Conservation (phyloP, 176 grass and related monocot species). For the Paspalum notatum region DNA sequence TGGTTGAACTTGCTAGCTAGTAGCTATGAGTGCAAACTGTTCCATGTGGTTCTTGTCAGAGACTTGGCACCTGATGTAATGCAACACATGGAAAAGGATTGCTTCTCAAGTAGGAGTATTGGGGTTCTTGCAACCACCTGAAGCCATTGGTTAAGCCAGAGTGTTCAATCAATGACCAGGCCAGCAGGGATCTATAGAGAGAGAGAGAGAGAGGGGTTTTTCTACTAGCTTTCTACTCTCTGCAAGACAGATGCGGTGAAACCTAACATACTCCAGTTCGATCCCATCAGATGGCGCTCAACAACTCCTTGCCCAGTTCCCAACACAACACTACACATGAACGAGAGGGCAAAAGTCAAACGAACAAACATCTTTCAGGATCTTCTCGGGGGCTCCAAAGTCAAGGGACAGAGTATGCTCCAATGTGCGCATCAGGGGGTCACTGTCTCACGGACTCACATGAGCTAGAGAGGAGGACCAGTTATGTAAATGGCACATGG, state of each 20-base stretch:
- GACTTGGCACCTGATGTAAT: slow-evolving; percentile 48
- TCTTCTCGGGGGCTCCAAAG: slow-evolving; percentile 44
- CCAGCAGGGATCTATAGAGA: not conserved
- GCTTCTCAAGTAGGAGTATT: slow-evolving; percentile 14
- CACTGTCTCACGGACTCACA: slow-evolving; percentile 27
- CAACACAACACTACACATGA: slow-evolving; percentile 40
- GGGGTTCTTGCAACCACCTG: not conserved
- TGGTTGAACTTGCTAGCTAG: slow-evolving; percentile 28
- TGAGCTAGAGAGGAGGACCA: not conserved
- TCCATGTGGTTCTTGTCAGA: slow-evolving; percentile 41
- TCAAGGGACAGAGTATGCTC: slow-evolving; percentile 39
- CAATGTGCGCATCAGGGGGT: slow-evolving; percentile 40
- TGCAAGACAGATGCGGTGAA: slow-evolving; percentile 33
- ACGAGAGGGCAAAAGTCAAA: slow-evolving; percentile 43
- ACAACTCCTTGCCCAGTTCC: slow-evolving; percentile 52
- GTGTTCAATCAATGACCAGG: slow-evolving; percentile 18
- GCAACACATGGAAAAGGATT: slow-evolving; percentile 23
- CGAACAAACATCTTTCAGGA: slow-evolving; percentile 45
- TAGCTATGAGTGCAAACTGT: slow-evolving; percentile 31
- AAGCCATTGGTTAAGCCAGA: slow-evolving; percentile 36
- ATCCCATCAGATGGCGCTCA: slow-evolving; percentile 51
- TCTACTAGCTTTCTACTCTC: not conserved
- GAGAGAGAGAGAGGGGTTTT: not conserved
- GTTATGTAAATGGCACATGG: slow-evolving; percentile 10
- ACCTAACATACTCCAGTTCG: slow-evolving; percentile 39